Evolutionary conservation across 2,329 filamentous ascomycete species (phyloP).

Genomic region (Aspergillus luchuensis): DNA sequence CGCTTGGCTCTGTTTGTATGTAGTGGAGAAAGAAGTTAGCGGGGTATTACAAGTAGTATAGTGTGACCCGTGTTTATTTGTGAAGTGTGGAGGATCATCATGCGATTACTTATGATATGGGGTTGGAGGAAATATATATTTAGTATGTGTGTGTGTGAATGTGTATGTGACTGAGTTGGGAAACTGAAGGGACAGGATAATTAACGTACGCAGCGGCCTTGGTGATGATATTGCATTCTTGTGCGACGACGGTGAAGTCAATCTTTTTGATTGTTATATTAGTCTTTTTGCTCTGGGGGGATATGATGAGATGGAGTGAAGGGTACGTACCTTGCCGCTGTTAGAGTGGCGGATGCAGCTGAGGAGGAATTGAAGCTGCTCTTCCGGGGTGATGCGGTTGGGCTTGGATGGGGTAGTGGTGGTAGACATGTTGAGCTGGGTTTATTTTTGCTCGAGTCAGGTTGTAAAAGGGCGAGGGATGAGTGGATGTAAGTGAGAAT

Average conservation of each 20-base stretch:
- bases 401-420: conserved; percentile 2
- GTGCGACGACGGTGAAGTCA: conserved; percentile 66
- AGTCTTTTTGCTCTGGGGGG: background rate
- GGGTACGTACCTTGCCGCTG: conserved; percentile 58
- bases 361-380: conserved; percentile 68
- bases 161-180: too few relatives aligned
- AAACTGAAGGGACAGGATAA: too few relatives aligned
- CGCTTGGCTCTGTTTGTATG: conserved; percentile 60
- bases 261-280: conserved; percentile 49
- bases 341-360: conserved; percentile 64
- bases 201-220: conserved; percentile 70
- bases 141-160: too few relatives aligned
- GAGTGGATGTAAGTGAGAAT: too few relatives aligned
- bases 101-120: too few relatives aligned
- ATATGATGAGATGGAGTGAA: background rate
- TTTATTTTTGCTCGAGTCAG: too few relatives aligned
- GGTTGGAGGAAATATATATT: too few relatives aligned
- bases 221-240: conserved; percentile 63
- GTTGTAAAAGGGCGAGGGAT: too few relatives aligned
- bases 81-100: background rate
- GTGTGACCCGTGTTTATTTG: background rate
- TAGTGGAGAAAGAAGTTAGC: too few relatives aligned
- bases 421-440: background rate
- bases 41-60: too few relatives aligned
- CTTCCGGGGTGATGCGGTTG: conserved; percentile 56